Conservation (phyloP, 164 flowering plant genomes). For the Magnolia changhungtana region DNA sequence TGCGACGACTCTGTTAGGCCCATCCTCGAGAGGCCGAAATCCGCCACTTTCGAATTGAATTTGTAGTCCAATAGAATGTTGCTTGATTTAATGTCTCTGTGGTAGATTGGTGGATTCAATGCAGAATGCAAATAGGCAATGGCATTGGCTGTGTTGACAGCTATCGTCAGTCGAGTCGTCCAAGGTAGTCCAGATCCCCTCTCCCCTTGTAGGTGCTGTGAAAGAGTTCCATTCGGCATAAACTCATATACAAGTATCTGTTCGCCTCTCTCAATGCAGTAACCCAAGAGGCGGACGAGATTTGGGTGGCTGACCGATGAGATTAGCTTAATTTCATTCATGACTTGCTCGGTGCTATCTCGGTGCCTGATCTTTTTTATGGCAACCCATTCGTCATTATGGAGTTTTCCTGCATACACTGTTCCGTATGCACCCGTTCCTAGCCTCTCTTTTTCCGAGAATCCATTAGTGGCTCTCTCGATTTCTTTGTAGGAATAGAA, state of each 20-base stretch:
- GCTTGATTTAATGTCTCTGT: constrained; percentile 86
- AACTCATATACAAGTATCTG: constrained; percentile 80
- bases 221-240: constrained; percentile 88
- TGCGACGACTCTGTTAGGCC: constrained; percentile 62
- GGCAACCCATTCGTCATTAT: constrained; percentile 64
- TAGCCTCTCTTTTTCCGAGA: constrained; percentile 57
- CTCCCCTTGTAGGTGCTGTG: constrained; percentile 70
- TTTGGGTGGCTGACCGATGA: constrained; percentile 80
- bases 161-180: constrained; percentile 65
- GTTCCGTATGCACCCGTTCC: constrained; percentile 90
- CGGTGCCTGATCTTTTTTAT: constrained; percentile 61
- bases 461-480: constrained; percentile 64
- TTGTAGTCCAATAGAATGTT: constrained; percentile 69
- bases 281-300: constrained; percentile 78
- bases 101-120: constrained; percentile 72
- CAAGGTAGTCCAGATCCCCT: constrained; percentile 63
- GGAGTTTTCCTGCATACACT: constrained; percentile 72
- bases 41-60: constrained; percentile 76
- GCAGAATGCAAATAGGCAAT: constrained; percentile 74
- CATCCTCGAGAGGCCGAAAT: constrained; percentile 82
- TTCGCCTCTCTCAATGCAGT: constrained; percentile 60
- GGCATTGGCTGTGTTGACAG: constrained; percentile 75
- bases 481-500: constrained; percentile 67
- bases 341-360: constrained; percentile 54
- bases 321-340: constrained; percentile 79